Conservation (phyloP, 768 basidiomycete genomes). For the Coprinellus aureogranulatus region DNA sequence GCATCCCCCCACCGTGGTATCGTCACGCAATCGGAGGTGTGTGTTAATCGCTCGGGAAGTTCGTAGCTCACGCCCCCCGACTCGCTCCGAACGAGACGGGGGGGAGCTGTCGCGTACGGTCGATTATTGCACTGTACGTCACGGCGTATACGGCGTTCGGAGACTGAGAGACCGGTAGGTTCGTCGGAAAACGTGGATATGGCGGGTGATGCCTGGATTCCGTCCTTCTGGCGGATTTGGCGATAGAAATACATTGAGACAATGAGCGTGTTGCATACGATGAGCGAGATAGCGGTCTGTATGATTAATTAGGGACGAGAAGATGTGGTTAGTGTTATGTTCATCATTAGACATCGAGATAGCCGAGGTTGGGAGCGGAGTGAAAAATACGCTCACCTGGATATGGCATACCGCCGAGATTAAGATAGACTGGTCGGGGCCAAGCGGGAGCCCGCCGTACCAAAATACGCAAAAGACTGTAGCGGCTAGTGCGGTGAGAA, state of each 20-base stretch:
- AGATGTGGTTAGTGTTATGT: no score
- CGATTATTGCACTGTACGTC: neutral
- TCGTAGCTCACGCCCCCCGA: no score
- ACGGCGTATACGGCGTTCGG: neutral
- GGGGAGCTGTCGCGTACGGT: no score
- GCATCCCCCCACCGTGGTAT: no score
- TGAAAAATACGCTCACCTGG: slow-evolving; percentile 16
- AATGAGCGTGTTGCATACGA: slow-evolving; percentile 8
- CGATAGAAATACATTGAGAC: slow-evolving; percentile 1
- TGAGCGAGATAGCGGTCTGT: slow-evolving; percentile 7
- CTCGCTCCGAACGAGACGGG: no score
- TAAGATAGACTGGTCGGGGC: slow-evolving; percentile 7
- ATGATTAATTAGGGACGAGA: no score
- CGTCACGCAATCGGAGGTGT: no score
- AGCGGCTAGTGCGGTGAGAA: slow-evolving; percentile 19
- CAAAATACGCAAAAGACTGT: slow-evolving; percentile 19
- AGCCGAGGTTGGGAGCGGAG: no score
- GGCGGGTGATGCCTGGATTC: neutral
- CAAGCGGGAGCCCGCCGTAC: slow-evolving; percentile 9
- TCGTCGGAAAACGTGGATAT: neutral
- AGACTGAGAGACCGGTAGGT: neutral
- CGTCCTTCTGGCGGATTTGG: neutral
- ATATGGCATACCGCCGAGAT: slow-evolving; percentile 14
- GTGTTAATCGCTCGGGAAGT: no score
- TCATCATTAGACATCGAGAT: no score